Base-by-base conservation (phyloP, 176 grass and related monocot species). In the Lolium multiflorum region DNA sequence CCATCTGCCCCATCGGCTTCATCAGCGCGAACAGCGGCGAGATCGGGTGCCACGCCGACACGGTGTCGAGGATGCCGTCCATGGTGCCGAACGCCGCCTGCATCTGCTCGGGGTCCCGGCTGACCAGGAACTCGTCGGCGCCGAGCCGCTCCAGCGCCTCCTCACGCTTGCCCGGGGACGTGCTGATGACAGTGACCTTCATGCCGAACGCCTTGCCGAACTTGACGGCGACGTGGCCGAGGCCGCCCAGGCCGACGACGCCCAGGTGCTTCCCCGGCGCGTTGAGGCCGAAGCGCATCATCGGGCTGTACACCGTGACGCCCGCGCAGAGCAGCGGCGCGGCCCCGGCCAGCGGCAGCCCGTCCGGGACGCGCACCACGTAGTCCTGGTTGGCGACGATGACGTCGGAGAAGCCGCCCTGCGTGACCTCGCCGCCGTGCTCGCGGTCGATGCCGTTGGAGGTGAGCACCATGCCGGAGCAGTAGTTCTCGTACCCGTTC, bases 51-150 rank as follows among this genome's bases (percentile, higher is more conserved):
- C 88, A 87, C 12, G 89, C 89, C 60, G 92, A 94, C 28, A 94
- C 92, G 28, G 92, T 94, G 78, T 94, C 81, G 69, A 94, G 84
- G 80, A 94, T 92, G 35, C 92, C 92, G 74, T 94, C 92, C 92
- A 94, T 89, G 0, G 87, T 94, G 31, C 84, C 81, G 12, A 25
- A 56, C 14, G 92, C 92, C 47, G 44, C 83, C 81, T 79, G 64
- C 41, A 77, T 92, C 82, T 94, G 84, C 17, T 87, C 89, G 41
- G 76, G 7, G 77, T 94, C 87, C 13, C 75, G 82, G 81, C 92
- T 94, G 25, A 94, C 90, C 20, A 94, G 24, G 87, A 94, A 94
- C 28, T 64, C 86, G 77, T 94, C 92, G 44, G 92, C 89, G 65
- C 92, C 87, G 41, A 94, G 88, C 74, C 58, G 78, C 15, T 92